A percentile compares a stretch with the other conserved stretches of the same genome.
phyloP scores from a whole-genome alignment of 768 basidiomycete species.

The Tricholoma flavovirens region DNA sequence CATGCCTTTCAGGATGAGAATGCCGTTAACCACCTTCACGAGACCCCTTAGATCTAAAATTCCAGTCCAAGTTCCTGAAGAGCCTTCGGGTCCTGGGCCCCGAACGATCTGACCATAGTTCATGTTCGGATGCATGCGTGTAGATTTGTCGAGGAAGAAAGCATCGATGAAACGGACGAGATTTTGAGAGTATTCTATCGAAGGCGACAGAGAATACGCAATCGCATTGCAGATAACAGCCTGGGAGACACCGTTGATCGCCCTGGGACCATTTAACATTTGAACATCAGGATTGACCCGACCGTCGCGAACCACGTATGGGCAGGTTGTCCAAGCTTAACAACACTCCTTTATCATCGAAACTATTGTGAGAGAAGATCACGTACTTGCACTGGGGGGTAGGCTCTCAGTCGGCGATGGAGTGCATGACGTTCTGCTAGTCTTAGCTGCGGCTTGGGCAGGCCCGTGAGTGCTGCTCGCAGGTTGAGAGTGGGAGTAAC shows the following conservation, averaged over 20 bases:
- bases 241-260: constrained; percentile 37
- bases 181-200: constrained; percentile 29
- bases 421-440: neutral
- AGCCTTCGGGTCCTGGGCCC: constrained; percentile 40
- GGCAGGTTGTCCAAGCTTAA: constrained; percentile 35
- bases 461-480: neutral
- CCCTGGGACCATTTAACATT: constrained; percentile 34
- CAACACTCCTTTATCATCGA: neutral
- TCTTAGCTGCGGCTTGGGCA: neutral
- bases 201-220: constrained; percentile 30
- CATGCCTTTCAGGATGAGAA: constrained; percentile 34
- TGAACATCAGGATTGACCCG: constrained; percentile 51
- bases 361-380: neutral
- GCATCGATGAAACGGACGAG: constrained; percentile 33
- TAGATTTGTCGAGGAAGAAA: constrained; percentile 40
- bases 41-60: constrained; percentile 47
- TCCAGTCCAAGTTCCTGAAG: constrained; percentile 42
- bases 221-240: constrained; percentile 40
- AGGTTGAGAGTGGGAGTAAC: neutral
- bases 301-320: constrained; percentile 47
- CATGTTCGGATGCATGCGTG: constrained; percentile 49
- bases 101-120: constrained; percentile 51
- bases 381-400: constrained; percentile 37
- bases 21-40: constrained; percentile 43
- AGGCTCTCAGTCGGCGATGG: neutral